Evolutionary conservation across 208 protist genomes (phyloP), one percentile per base, ranked within the genome.

Genomic region (Jaenimonas drosophilae): DNA sequence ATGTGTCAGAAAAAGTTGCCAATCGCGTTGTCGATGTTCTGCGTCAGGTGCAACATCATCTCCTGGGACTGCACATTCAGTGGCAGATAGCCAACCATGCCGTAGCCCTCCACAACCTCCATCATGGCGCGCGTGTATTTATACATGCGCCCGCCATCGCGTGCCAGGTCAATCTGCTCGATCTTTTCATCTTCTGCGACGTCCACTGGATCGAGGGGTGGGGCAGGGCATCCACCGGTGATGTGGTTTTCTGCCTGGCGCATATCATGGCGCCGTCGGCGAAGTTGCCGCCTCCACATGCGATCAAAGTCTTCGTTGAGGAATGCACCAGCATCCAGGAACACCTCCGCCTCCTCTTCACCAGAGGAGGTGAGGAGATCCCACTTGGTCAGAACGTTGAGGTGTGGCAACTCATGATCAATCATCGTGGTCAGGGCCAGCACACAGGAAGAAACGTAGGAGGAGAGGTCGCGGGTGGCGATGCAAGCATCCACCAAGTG

Each of bases 341-440:
- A 92, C 0, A 44, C 33, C 4, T 19, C 42, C 12, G 21, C 55
- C 21, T 69, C 78, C n/a, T 94, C 62, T 70, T 97, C 74, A 68
- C 96, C 37, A 7, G 9, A 11, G 11, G 87, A 84, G 36, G 97
- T 70, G n/a, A 92, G n/a, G 5, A 64, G 78, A 50, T 99, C 97
- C 62, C 97, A 96, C 60, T 99, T 99, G 28, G 91, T 97, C 16
- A 99, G 71, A 28, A 99, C 74, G 67, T 99, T 99, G 1, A 98
- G 55, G 46, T 98, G 95, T n/a, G 96, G 94, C 33, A 97, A 54
- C 55, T 95, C 89, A 33, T 98, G 73, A 36, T 97, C 77, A 29
- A 98, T 60, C 97, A 99, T 99, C 14, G 86, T 95, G 1, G 83
- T 86, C 3, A 99, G 74, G 7, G 86, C 91, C 38, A 98, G 52